Evolutionary conservation across 768 basidiomycete species (phyloP).

Genomic region (button mushroom (Agaricus bisporus)): DNA sequence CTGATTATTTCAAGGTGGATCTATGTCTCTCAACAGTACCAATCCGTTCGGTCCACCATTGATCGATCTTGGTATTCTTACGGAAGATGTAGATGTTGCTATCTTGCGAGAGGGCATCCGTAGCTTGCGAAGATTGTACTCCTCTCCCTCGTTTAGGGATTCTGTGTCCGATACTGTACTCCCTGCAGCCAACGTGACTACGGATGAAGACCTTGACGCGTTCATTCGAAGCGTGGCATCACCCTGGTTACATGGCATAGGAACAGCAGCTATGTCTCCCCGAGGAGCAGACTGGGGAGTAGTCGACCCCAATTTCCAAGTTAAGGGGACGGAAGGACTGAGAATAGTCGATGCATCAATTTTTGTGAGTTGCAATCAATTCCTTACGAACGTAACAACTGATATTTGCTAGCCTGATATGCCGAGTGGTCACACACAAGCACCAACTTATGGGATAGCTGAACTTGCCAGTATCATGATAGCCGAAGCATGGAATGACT

Average conservation of each 20-base stretch:
- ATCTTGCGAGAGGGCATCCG: conserved; percentile 1
- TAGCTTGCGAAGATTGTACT: background rate
- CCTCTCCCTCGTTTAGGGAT: background rate
- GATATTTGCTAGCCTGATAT: background rate
- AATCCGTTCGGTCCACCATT: conserved; percentile 8
- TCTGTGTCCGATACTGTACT: background rate
- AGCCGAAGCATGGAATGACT: background rate
- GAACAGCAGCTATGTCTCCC: conserved; percentile 8
- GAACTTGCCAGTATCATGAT: conserved; percentile 4
- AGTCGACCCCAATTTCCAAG: conserved; percentile 10
- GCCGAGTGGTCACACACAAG: conserved; percentile 1
- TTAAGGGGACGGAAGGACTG: conserved; percentile 6
- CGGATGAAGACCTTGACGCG: conserved; percentile 1
- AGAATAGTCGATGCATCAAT: conserved; percentile 12
- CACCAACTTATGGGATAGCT: conserved; percentile 7
- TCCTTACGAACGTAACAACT: background rate
- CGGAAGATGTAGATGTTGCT: background rate
- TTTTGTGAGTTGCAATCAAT: conserved; percentile 17
- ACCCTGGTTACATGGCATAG: conserved; percentile 7
- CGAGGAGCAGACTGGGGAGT: conserved; percentile 5
- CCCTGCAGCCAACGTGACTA: background rate
- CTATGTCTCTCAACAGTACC: conserved; percentile 6
- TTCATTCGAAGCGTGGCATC: background rate
- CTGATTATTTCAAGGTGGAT: conserved; percentile 9
- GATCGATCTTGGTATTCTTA: conserved; percentile 10